Conservation (phyloP, 805 yeast genomes). For the Pichia cabralensis region DNA sequence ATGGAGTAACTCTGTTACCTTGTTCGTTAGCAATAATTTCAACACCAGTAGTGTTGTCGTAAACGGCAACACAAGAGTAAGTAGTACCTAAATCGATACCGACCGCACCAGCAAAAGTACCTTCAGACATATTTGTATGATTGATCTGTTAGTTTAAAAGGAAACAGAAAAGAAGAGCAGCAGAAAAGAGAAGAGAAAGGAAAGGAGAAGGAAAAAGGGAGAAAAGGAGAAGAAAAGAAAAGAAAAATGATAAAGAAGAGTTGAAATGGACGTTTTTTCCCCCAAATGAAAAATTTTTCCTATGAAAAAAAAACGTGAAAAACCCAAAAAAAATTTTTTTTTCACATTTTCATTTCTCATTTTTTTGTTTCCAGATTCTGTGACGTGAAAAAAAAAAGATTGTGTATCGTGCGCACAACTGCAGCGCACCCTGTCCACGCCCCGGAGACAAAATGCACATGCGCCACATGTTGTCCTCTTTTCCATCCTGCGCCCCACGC, state of each 20-base stretch:
- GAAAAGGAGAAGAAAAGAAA: neutral
- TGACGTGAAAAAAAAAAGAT: too few relatives aligned
- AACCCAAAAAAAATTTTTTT: too few relatives aligned
- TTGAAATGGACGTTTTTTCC: constrained; percentile 2
- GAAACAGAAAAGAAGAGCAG: neutral
- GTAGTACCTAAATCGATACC: constrained; percentile 98
- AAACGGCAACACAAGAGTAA: constrained; percentile 69
- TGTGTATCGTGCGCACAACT: too few relatives aligned
- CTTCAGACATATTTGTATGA: constrained; percentile 65
- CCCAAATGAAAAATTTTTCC: neutral
- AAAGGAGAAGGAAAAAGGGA: neutral
- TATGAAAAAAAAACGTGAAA: neutral
- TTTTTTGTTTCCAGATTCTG: too few relatives aligned
- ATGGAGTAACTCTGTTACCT: constrained; percentile 81
- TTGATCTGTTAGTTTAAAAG: neutral
- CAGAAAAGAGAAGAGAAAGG: neutral
- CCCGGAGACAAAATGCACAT: too few relatives aligned
- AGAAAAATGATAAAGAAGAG: neutral
- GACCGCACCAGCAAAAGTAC: constrained; percentile 98
- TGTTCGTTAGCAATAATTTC: constrained; percentile 76
- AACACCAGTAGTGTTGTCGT: constrained; percentile 52
- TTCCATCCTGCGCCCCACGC: too few relatives aligned
- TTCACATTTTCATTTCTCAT: too few relatives aligned
- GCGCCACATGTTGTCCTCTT: too few relatives aligned
- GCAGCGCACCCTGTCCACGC: too few relatives aligned